Evolutionary conservation across 371 early-diverging fungal species (phyloP).

Genomic region (Mycotypha africana): DNA sequence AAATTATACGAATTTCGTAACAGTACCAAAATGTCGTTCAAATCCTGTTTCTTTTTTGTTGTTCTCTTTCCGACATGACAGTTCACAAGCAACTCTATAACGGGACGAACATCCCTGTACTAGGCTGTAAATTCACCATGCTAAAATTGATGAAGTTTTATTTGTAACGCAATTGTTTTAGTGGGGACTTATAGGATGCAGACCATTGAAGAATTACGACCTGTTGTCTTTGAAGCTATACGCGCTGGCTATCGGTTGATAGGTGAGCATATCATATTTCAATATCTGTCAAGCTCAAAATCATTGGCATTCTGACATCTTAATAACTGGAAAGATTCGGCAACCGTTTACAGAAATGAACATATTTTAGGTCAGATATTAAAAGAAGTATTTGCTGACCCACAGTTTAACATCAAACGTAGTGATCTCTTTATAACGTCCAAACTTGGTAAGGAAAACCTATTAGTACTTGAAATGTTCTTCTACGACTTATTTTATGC

Average conservation of each 20-base stretch:
- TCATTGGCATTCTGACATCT: not conserved
- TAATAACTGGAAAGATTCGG: constrained; percentile 49
- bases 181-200: constrained; percentile 73
- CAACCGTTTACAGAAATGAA: constrained; percentile 86
- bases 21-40: not conserved
- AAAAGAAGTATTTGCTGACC: constrained; percentile 52
- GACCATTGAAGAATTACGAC: constrained; percentile 37
- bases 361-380: constrained; percentile 68
- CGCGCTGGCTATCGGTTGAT: constrained; percentile 64
- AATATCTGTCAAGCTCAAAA: no score
- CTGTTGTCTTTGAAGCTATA: constrained; percentile 53
- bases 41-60: not conserved
- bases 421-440: constrained; percentile 90
- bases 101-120: constrained; percentile 8
- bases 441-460: constrained; percentile 69
- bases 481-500: no score
- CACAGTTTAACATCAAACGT: constrained; percentile 54
- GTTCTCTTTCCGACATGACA: not conserved
- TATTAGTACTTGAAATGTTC: no score
- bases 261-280: constrained; percentile 47
- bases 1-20: not conserved
- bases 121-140: constrained; percentile 9
- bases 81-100: constrained; percentile 2
- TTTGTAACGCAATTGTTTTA: no score
- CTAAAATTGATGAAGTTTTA: no score